These are phyloP conservation scores for Elaeis oleifera DNA, from an alignment of 202 grass and related monocot species.

Conservation along the genomic window DNA sequence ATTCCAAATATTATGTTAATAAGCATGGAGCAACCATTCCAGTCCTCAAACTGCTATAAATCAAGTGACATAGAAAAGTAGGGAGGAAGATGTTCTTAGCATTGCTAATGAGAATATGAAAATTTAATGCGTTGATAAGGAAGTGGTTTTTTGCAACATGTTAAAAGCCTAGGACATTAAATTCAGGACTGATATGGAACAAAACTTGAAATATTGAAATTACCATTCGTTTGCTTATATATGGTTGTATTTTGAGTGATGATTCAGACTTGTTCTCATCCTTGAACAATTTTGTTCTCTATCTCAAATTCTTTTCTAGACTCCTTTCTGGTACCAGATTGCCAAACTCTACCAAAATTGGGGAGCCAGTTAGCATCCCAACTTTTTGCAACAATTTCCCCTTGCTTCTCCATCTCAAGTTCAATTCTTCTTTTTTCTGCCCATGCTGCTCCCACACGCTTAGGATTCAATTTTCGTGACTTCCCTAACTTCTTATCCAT, in stretches of 20 bases:
- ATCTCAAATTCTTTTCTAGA: slow-evolving; percentile 79
- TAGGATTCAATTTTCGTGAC: slow-evolving; percentile 70
- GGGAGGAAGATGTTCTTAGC: too few relatives aligned
- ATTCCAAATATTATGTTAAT: too few relatives aligned
- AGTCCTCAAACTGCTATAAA: too few relatives aligned
- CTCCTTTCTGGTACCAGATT: slow-evolving; percentile 82
- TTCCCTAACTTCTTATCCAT: slow-evolving; percentile 29
- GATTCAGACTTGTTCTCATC: slow-evolving; percentile 28
- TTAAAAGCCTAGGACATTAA: not conserved
- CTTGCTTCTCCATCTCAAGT: slow-evolving; percentile 72
- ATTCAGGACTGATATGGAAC: not conserved
- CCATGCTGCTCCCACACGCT: slow-evolving; percentile 89
- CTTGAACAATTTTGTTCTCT: slow-evolving; percentile 32
- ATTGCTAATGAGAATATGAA: too few relatives aligned
- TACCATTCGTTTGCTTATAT: slow-evolving; percentile 94
- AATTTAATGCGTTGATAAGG: not conserved
- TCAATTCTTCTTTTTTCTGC: slow-evolving; percentile 80
- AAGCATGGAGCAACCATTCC: too few relatives aligned
- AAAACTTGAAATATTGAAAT: slow-evolving; percentile 5
- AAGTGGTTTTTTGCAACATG: not conserved
- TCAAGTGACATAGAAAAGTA: too few relatives aligned
- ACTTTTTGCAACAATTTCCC: slow-evolving; percentile 36
- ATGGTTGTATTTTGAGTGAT: slow-evolving; percentile 59
- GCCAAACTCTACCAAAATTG: slow-evolving; percentile 92
- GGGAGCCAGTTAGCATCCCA: slow-evolving; percentile 76